Base-by-base conservation (phyloP, 768 basidiomycete species). In the Inosperma sp. region DNA sequence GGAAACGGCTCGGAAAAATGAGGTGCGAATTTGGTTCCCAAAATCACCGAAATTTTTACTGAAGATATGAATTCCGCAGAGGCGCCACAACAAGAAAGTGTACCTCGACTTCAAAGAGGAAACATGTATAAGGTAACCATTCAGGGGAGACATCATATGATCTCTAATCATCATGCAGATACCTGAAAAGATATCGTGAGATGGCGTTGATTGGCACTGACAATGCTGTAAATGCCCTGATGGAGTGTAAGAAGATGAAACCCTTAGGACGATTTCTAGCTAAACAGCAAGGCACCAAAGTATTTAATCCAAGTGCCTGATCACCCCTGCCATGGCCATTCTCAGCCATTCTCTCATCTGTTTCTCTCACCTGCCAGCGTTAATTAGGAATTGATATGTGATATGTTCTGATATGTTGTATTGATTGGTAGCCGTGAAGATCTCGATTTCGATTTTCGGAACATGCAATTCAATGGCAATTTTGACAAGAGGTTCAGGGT, bases 31-130 rank as follows among this genome's bases (percentile, higher is more conserved):
- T 25, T 41, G 7, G 34, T 23, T 30, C 29, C 22, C 30, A 19
- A 36, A 36, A 36, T 14, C 37, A 10, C 23, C 22, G 46, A 9
- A 14, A 26, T 17, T 33, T 47, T 16, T 48, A 17, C 22, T 37
- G 7, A 41, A 44, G 25, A 39, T 45, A 49, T 40, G 41, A 21
- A 12, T 17, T 17, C 27, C 21, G 56, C 29, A 90, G 86, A 78
- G 89, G 14, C 83, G 76, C 66, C 77, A 80, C 58, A 92, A 92
- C 64, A 77, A 84, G 54, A 88, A 83, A 61, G 67, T 91, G 22
- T 89, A 89, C 56, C 68, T 79, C 7, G 85, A 91, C 27, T 92
- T 88, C 65, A 82, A 81, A 57, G 85, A 89, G 64, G 89, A 91
- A 63, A 65, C 78, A 0, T 91, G 89, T 62, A 39, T 64, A n/a